Percentiles rank a stretch among this genome's conserved stretches.
Conservation (phyloP, 1,139 yeast species). For the Pichia sp. region DNA sequence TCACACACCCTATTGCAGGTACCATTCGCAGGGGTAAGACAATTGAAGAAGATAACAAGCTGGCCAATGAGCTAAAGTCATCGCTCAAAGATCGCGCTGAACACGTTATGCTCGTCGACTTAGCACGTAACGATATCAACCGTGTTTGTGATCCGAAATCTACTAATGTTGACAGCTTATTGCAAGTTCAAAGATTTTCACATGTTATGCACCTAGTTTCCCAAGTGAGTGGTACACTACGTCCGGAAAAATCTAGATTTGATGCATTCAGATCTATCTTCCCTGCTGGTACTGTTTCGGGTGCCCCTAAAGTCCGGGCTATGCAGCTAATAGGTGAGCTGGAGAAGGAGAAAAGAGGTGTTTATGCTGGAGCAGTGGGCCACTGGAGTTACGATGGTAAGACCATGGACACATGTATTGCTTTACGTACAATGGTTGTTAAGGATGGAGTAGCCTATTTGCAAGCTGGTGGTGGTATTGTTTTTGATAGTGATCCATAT, state of each 20-base stretch:
- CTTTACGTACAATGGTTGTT: conserved; percentile 91
- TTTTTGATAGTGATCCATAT: conserved; percentile 87
- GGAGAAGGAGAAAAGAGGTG: conserved; percentile 90
- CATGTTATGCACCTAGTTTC: conserved; percentile 96
- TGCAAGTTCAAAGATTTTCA: conserved; percentile 90
- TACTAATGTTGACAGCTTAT: conserved; percentile 79
- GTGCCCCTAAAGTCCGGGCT: conserved; percentile 95
- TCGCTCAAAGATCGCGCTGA: conserved; percentile 93
- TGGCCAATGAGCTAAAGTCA: conserved; percentile 70
- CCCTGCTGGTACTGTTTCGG: conserved; percentile 98
- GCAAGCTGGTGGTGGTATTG: conserved; percentile 99
- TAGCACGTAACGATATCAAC: conserved; percentile 93
- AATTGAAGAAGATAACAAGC: conserved; percentile 80
- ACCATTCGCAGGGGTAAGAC: conserved; percentile 89
- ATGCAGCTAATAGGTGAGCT: conserved; percentile 91
- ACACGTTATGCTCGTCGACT: conserved; percentile 96
- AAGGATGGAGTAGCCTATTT: conserved; percentile 87
- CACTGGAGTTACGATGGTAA: conserved; percentile 93
- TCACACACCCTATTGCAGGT: conserved; percentile 98
- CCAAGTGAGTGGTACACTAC: conserved; percentile 86
- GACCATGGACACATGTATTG: conserved; percentile 96
- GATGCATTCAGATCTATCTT: conserved; percentile 96
- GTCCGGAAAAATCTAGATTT: conserved; percentile 80
- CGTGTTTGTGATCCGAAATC: conserved; percentile 86
- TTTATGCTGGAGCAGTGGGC: conserved; percentile 99